Evolutionary conservation across 73 alveolate genomes (phyloP).

Genomic region (Symbiodinium natans): DNA sequence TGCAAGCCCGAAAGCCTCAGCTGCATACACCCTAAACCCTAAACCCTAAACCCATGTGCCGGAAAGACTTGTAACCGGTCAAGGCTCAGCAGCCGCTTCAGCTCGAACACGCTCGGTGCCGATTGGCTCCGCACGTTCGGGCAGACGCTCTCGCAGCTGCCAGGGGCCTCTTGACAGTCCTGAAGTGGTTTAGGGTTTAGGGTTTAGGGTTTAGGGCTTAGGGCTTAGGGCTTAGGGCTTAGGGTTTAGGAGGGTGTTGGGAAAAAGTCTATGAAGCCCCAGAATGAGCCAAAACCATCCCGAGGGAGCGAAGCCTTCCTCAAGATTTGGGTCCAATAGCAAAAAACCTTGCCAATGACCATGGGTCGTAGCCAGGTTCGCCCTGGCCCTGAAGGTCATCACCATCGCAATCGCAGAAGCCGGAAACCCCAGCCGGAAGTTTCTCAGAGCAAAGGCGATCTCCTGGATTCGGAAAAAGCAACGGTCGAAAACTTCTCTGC

Average conservation of each 20-base stretch:
- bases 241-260: not conserved
- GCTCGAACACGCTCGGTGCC: not conserved
- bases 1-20: too few relatives aligned
- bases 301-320: too few relatives aligned
- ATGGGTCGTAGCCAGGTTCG: slow-evolving; percentile 42
- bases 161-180: slow-evolving; percentile 30
- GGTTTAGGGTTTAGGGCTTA: not conserved
- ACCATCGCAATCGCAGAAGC: slow-evolving; percentile 90
- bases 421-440: slow-evolving; percentile 38
- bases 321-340: too few relatives aligned
- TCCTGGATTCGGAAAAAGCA: too few relatives aligned
- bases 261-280: too few relatives aligned
- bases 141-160: slow-evolving; percentile 37
- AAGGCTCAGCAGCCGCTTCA: not conserved
- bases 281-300: too few relatives aligned
- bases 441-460: slow-evolving; percentile 48
- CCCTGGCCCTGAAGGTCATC: not conserved
- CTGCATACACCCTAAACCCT: too few relatives aligned
- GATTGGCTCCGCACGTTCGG: not conserved
- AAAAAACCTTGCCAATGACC: too few relatives aligned
- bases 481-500: too few relatives aligned
- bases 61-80: not conserved
- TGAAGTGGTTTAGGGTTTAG: not conserved
- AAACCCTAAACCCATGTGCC: too few relatives aligned
- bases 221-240: not conserved